Base-by-base conservation (phyloP, 2,329 filamentous ascomycete genomes). In the Pleochaeta shiraiana region DNA sequence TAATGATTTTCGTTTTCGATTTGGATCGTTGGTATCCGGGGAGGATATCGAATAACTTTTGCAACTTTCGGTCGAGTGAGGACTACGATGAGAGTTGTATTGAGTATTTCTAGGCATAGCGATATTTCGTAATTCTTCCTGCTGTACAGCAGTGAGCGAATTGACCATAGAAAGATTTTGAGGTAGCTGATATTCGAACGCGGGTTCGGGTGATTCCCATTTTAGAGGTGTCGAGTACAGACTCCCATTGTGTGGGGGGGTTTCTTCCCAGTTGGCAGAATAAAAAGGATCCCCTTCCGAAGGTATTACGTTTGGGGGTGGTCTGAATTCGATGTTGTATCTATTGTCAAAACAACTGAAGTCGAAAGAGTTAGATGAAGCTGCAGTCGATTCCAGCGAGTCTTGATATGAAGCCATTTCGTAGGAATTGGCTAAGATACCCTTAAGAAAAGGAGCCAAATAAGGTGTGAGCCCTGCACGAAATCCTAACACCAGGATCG, bases 1-100 rank as follows among this genome's bases (percentile, higher is more conserved):
- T 0, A 84, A 84, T 0, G 83, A 82, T 75, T 90, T 90, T 69
- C 87, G 81, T 75, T 90, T 90, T 69, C 84, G 79, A 14, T 73
- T 70, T 67, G 77, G 77, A 66, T 74, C 78, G 65, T 68, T 65
- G n/a, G 77, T 78, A 28, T 78, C 84, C n/a, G 85, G 84, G 1
- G 85, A 87, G 12, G 83, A 84, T 63, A 76, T 74, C 4, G 75
- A 74, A 24, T 74, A 76, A 55, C 74, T 76, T 50, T 76, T 78
- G 67, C 74, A 78, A 67, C 78, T 79, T 14, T 73, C 73, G 65
- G 77, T 76, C 11, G 82, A 85, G 67, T 80, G 78, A 19, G 83
- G 81, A 68, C 82, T 85, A 59, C 79, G 65, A 26, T 70, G 66
- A n/a, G 50, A 67, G 24, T 66, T 67, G 53, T 84, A 85, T 68